phyloP scores from a whole-genome alignment of 345 rosid genomes.

The Citrus reticulata region DNA sequence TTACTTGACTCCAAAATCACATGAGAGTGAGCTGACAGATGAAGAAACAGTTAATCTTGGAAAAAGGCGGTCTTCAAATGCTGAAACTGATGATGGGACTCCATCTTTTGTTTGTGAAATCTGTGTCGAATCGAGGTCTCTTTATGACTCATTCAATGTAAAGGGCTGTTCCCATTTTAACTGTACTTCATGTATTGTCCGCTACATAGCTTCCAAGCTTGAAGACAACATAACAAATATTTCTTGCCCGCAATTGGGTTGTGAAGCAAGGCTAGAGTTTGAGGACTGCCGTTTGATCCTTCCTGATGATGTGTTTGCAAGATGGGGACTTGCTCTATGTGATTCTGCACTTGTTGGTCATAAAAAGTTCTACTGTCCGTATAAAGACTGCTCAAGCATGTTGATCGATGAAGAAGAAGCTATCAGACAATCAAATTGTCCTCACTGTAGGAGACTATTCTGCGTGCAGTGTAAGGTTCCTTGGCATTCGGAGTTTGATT shows the following conservation, averaged over 20 bases:
- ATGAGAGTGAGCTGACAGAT: neutral
- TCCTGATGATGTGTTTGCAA: constrained; percentile 38
- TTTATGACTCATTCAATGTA: constrained; percentile 26
- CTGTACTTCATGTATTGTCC: constrained; percentile 44
- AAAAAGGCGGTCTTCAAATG: neutral
- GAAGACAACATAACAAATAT: constrained; percentile 29
- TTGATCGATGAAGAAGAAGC: constrained; percentile 29
- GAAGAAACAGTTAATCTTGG: neutral
- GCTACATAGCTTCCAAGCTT: constrained; percentile 47
- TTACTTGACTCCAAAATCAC: neutral
- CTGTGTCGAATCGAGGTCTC: constrained; percentile 38
- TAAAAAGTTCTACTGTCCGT: constrained; percentile 52
- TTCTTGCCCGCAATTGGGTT: constrained; percentile 32
- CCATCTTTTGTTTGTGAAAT: constrained; percentile 34
- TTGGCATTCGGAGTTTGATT: constrained; percentile 48
- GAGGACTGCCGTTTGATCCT: constrained; percentile 33
- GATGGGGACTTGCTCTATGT: constrained; percentile 52
- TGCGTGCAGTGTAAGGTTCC: constrained; percentile 42
- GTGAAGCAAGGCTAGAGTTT: constrained; percentile 33
- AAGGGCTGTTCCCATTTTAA: constrained; percentile 50
- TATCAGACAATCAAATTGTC: constrained; percentile 38
- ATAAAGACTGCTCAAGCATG: constrained; percentile 40
- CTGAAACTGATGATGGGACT: neutral
- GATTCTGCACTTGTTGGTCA: constrained; percentile 35
- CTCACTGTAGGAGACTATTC: constrained; percentile 43